Evolutionary conservation across 2,329 filamentous ascomycete genomes (phyloP).

Genomic region (Elsinoe batatas): DNA sequence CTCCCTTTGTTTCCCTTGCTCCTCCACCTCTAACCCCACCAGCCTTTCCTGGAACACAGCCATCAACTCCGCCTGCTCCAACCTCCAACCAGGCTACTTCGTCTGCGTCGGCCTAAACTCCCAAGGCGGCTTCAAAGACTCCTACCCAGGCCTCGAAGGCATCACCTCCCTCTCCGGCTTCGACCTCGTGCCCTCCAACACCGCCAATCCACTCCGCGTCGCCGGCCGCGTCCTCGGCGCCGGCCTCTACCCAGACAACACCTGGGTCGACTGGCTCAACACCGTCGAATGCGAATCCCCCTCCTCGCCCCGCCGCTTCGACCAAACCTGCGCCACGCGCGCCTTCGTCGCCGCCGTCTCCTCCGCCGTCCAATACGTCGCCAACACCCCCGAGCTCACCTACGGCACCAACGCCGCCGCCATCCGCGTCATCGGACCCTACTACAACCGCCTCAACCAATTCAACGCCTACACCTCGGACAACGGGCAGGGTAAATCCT

Average conservation of each 20-base stretch:
- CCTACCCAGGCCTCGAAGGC: not conserved
- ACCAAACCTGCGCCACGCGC: not conserved
- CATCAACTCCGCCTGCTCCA: not conserved
- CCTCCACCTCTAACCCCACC: not conserved
- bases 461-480: not conserved
- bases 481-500: constrained; percentile 1
- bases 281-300: not conserved
- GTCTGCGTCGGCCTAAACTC: not conserved
- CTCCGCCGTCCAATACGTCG: not conserved
- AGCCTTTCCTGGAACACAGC: not conserved
- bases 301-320: not conserved
- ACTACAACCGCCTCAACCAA: not conserved
- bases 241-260: not conserved
- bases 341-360: not conserved
- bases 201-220: not conserved
- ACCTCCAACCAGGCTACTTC: not conserved
- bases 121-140: not conserved
- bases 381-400: not conserved
- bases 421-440: not conserved
- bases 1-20: too few relatives aligned
- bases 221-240: not conserved
- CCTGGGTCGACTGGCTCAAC: constrained; percentile 3
- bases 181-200: not conserved
- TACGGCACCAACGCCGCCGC: not conserved
- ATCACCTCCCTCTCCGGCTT: not conserved